Base-by-base conservation (phyloP, 768 basidiomycete species). In the Lactifluus subvellereus region DNA sequence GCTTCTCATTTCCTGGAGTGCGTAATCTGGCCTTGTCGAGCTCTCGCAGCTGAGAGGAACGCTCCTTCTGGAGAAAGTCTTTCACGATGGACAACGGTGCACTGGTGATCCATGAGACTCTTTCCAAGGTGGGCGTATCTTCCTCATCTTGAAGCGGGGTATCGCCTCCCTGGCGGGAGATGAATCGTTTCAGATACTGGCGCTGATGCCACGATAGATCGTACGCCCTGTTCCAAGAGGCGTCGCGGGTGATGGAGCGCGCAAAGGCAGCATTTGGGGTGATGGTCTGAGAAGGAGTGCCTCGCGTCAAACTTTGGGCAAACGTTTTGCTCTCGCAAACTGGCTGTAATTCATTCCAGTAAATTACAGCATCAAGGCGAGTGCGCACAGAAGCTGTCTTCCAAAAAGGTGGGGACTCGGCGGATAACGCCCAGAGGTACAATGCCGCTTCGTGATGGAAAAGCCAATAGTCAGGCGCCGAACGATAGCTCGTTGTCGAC, bases 161-260 rank as follows among this genome's bases (percentile, higher is more conserved):
- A 13, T 71, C 67, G 11, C 74, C 78, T 0, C 75, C 77, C 5
- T 72, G 64, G 20, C 71, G 66, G 60, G 83, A 77, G 14, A 83
- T 71, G 58, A 79, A 82, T 59, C 78, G 79, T 47, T 77, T 77
- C 65, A 92, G 73, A 73, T 85, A 91, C 59, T 82, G 81, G 45
- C 76, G 81, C 72, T 92, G 90, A 70, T 83, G 80, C 80, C 82
- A 84, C 0, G 86, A 83, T 52, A 92, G 72, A 59, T 78, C 75
- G 69, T 91, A 91, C 6, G 77, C 71, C 14, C 79, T 70, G 37
- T 75, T 79, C 90, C 90, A 92, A 2, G 85, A 84, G 2, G 73
- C 74, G 27, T 72, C 66, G 18, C 86, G 82, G 47, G 84, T 82
- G n/a, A 89, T 74, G n/a, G 80, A 79, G 60, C 79, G 78, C 54